Evolutionary conservation across 345 rosid species (phyloP), one percentile per base, ranked within the genome.

Genomic region (Salix koriyanagi): DNA sequence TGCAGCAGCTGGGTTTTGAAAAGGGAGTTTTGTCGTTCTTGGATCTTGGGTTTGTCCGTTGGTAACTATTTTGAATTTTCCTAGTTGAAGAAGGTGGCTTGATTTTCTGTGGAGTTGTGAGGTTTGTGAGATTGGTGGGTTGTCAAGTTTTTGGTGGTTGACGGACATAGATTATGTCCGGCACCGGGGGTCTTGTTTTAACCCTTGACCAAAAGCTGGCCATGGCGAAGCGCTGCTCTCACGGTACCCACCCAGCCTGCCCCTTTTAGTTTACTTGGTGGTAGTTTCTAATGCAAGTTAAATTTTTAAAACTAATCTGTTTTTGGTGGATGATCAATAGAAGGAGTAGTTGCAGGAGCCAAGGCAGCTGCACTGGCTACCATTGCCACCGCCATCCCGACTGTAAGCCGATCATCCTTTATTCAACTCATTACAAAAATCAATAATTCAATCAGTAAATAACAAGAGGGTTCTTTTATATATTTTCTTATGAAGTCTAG

Each of bases 281-380:
- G 25, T 30, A 3, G 3, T 68, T 19, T 36, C 4, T 1, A 3
- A 3, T n/a, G 8, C 76, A 67, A 78, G 71, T 16, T 60, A 19
- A 5, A 30, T 15, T 25, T 1, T 11, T n/a, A n/a, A 36, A 1
- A 21, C 16, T 12, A 13, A 71, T 52, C 16, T 65, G 68, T 21
- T 37, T 67, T 10, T 42, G 18, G 5, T 77, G 83, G 71, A 42
- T 76, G 71, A 42, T 76, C 75, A 71, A 71, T 86, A 92, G 95
- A 92, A 84, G 97, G 98, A 44, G 98, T 88, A 23, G 65, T 83
- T 72, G 97, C 97, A 23, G 97, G 97, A 85, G 94, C 94, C 5
- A 92, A 91, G 75, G 98, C 97, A 39, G 98, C 98, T 67, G 81
- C 85, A 70, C 82, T 89, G 25, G 92, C 91, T 28, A 81, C 84